A percentile compares a stretch with the other conserved stretches of the same genome.
Conservation (phyloP, 345 rosid species). For the Hibiscus syriacus region DNA sequence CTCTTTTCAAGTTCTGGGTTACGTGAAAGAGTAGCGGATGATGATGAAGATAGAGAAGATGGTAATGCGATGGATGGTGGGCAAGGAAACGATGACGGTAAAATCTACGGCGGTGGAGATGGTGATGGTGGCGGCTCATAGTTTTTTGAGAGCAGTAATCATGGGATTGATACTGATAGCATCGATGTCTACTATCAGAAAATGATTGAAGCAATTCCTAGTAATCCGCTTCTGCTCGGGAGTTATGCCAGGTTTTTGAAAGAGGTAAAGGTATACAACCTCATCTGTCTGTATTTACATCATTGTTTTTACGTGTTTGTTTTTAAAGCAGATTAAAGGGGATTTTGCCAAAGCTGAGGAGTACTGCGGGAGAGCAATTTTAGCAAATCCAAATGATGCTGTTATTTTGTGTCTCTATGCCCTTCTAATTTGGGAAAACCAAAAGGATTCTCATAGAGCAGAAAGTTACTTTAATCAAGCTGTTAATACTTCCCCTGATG, state of each 20-base stretch:
- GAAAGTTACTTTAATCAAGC: conserved; percentile 76
- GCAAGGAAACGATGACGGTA: conserved; percentile 41
- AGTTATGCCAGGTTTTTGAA: conserved; percentile 85
- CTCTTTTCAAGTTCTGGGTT: conserved; percentile 17
- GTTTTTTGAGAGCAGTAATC: conserved; percentile 26
- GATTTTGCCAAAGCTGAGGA: conserved; percentile 69
- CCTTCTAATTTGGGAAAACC: conserved; percentile 64
- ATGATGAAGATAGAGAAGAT: conserved; percentile 6
- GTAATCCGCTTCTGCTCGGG: conserved; percentile 62
- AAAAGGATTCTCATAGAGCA: conserved; percentile 65
- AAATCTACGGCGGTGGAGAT: conserved; percentile 29
- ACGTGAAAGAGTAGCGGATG: conserved; percentile 13
- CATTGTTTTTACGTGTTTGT: not conserved
- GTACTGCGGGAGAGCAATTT: conserved; percentile 74
- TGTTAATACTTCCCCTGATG: conserved; percentile 69
- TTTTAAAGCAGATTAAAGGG: conserved; percentile 40
- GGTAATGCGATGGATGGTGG: conserved; percentile 23
- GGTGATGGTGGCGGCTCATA: conserved; percentile 23
- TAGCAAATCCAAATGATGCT: conserved; percentile 57
- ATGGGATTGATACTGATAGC: conserved; percentile 22
- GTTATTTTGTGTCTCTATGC: conserved; percentile 70
- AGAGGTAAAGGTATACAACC: conserved; percentile 39
- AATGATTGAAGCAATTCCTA: conserved; percentile 87
- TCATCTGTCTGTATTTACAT: not conserved
- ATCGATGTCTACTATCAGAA: conserved; percentile 59